These are phyloP conservation scores for Aspergillus pseudoterreus DNA, from an alignment of 2,329 filamentous ascomycete species.

Conservation along the genomic window DNA sequence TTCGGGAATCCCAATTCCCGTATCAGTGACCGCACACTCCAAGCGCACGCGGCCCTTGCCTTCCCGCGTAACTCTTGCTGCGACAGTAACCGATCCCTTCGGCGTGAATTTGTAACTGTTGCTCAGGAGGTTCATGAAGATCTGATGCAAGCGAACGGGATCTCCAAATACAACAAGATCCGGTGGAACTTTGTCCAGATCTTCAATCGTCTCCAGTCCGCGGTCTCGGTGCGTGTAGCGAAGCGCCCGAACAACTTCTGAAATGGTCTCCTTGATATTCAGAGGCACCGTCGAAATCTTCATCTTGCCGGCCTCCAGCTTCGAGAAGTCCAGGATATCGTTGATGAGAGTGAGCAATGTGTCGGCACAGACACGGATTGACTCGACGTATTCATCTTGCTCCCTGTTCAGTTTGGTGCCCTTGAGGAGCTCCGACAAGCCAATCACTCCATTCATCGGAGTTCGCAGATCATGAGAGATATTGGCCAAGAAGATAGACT, in stretches of 20 bases:
- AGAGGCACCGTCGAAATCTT: constrained; percentile 81
- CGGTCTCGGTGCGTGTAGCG: constrained; percentile 61
- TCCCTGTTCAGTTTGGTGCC: constrained; percentile 54
- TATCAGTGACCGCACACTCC: constrained; percentile 83
- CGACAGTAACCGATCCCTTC: constrained; percentile 78
- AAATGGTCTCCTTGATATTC: constrained; percentile 65
- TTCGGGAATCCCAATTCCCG: constrained; percentile 83
- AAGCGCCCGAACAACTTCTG: constrained; percentile 60
- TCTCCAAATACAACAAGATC: constrained; percentile 74
- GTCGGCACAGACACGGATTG: constrained; percentile 64
- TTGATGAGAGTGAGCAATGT: constrained; percentile 84
- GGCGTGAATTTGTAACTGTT: constrained; percentile 96
- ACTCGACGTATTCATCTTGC: constrained; percentile 61
- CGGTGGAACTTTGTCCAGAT: constrained; percentile 58
- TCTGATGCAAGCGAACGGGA: constrained; percentile 77
- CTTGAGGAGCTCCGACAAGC: constrained; percentile 63
- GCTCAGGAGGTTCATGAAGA: constrained; percentile 74
- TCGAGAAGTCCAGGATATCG: constrained; percentile 86
- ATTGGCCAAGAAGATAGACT: constrained; percentile 96
- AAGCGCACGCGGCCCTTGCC: constrained; percentile 67
- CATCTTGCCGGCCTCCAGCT: constrained; percentile 83
- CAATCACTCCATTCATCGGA: constrained; percentile 89
- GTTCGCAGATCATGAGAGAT: constrained; percentile 87
- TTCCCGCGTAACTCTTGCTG: constrained; percentile 69
- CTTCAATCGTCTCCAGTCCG: constrained; percentile 58